Percentiles rank a stretch among this genome's conserved stretches.
These are phyloP conservation scores for Heliamphora pulchella DNA, from an alignment of 179 eudicot species.

Conservation along the genomic window DNA sequence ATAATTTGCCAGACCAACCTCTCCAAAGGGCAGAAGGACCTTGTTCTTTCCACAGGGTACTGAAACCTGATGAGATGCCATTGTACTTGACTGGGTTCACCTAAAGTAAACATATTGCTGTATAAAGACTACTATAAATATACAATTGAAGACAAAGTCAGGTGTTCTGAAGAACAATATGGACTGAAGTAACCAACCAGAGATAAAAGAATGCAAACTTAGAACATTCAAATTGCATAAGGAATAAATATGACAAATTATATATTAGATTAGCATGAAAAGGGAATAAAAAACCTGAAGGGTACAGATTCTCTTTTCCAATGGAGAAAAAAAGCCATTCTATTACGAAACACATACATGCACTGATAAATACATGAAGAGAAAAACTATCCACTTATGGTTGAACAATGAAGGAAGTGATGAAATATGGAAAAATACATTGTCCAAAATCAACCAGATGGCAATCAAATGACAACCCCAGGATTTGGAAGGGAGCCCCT, in stretches of 20 bases:
- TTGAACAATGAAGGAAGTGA: background rate
- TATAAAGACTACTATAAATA: background rate
- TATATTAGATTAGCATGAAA: background rate
- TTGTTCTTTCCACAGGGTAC: conserved; percentile 60
- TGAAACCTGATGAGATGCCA: conserved; percentile 58
- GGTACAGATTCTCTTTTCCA: background rate
- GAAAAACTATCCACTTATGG: background rate
- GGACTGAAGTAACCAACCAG: background rate
- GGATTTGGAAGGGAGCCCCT: no score
- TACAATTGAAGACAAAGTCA: background rate
- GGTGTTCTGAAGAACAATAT: background rate
- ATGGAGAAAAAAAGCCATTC: background rate
- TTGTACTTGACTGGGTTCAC: conserved; percentile 70
- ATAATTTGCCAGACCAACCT: conserved; percentile 89
- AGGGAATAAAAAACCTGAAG: background rate
- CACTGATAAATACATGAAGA: background rate
- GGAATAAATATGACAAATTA: background rate
- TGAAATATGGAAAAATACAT: background rate
- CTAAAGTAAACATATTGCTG: conserved; percentile 23
- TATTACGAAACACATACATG: background rate
- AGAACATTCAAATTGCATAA: background rate
- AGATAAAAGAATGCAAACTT: background rate
- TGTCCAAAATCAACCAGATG: background rate
- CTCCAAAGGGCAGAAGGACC: conserved; percentile 79
- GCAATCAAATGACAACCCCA: no score